phyloP scores from a whole-genome alignment of 306 rosid genomes.

The Coriaria nepalensis region DNA sequence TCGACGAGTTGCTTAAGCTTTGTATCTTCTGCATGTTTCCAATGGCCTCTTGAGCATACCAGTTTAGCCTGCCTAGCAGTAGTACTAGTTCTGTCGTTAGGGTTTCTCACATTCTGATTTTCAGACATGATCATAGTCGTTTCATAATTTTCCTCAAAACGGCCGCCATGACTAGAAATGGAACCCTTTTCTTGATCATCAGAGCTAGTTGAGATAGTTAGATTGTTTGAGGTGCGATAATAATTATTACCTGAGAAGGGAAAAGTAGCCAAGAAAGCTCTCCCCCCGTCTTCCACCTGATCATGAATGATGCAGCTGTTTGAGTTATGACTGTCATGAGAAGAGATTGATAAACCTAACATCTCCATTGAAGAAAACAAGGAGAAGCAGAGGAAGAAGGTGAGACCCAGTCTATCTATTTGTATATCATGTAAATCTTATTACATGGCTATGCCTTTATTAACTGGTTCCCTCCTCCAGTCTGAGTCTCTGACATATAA shows the following conservation, averaged over 20 bases:
- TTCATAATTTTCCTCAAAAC: conserved; percentile 12
- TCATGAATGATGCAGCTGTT: conserved; percentile 5
- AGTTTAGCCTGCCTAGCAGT: conserved; percentile 52
- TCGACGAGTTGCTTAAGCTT: conserved; percentile 86
- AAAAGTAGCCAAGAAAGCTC: conserved; percentile 26
- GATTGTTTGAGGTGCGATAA: too few relatives aligned
- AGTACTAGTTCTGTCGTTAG: conserved; percentile 35
- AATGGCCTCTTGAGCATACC: conserved; percentile 77
- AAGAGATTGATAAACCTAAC: conserved; percentile 23
- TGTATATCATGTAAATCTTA: too few relatives aligned
- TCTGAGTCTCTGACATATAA: too few relatives aligned
- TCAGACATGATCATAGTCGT: not conserved
- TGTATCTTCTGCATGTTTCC: conserved; percentile 95
- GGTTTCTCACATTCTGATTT: conserved; percentile 13
- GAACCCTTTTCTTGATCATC: conserved; percentile 37
- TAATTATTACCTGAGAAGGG: conserved; percentile 20
- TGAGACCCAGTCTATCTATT: too few relatives aligned
- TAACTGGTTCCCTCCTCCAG: too few relatives aligned
- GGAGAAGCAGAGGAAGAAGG: too few relatives aligned
- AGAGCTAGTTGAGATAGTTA: conserved; percentile 15
- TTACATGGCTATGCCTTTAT: too few relatives aligned
- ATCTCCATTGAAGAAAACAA: conserved; percentile 1
- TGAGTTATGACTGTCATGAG: conserved; percentile 28
- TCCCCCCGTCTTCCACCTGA: conserved; percentile 20
- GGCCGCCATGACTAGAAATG: conserved; percentile 28